Conservation (phyloP, 2,329 filamentous ascomycete genomes). For the Colletotrichum incanum region DNA sequence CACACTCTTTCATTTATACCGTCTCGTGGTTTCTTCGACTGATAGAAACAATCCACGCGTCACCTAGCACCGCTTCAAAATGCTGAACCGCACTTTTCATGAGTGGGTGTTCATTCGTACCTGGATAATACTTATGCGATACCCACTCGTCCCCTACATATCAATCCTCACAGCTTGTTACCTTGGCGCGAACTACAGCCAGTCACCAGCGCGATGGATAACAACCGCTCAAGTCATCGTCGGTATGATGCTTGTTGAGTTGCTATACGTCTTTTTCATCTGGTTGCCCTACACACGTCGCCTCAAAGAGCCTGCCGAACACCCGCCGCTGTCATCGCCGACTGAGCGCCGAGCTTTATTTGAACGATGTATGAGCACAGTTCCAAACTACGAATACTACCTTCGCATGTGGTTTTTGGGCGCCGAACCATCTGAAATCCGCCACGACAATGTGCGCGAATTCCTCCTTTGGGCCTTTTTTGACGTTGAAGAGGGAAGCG, state of each 20-base stretch:
- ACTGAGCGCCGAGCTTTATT: conserved; percentile 71
- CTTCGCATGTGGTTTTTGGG: conserved; percentile 78
- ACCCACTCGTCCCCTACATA: conserved; percentile 63
- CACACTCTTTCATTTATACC: background rate
- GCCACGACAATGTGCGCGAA: conserved; percentile 77
- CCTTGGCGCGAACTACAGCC: conserved; percentile 37
- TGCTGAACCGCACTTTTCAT: conserved; percentile 33
- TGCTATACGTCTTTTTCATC: conserved; percentile 59
- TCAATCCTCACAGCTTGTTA: conserved; percentile 47
- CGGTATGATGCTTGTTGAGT: conserved; percentile 54
- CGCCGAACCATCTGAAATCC: conserved; percentile 70
- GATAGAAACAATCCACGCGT: background rate
- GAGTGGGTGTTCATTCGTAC: conserved; percentile 58
- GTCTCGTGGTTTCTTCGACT: background rate
- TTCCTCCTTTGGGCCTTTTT: conserved; percentile 76
- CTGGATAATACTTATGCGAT: conserved; percentile 64
- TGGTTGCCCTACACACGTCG: conserved; percentile 60
- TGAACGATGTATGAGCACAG: conserved; percentile 67
- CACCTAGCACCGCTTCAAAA: conserved; percentile 5
- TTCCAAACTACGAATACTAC: conserved; percentile 70
- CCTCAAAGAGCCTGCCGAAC: conserved; percentile 56
- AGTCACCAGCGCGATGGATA: conserved; percentile 49
- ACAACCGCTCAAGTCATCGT: conserved; percentile 23
- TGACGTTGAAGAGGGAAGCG: conserved; percentile 4
- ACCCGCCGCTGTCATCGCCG: conserved; percentile 60